phyloP scores from a whole-genome alignment of 78 protist species.

The Dictyostelium intermedium region DNA sequence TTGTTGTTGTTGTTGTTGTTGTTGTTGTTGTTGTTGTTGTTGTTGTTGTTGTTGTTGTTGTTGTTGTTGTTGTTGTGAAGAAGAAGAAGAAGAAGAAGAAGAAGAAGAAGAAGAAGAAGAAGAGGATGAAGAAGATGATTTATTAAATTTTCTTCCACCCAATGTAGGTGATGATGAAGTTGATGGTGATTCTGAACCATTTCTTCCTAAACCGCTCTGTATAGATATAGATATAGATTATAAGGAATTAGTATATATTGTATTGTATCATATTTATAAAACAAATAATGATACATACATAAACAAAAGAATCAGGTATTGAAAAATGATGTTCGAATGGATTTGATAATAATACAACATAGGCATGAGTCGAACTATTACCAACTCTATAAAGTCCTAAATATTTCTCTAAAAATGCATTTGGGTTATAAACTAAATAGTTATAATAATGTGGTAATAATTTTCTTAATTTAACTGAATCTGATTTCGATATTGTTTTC shows the following conservation, averaged over 20 bases:
- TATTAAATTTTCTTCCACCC: not conserved
- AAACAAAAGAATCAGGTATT: conserved; percentile 5
- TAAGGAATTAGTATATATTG: not conserved
- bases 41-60: too few species aligned
- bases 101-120: not conserved
- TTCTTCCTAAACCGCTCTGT: not conserved
- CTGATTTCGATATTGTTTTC: conserved; percentile 56
- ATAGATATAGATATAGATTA: too few species aligned
- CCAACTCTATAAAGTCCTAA: conserved; percentile 69
- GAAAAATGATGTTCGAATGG: not conserved
- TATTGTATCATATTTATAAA: too few species aligned
- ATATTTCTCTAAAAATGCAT: conserved; percentile 33
- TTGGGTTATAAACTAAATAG: conserved; percentile 50
- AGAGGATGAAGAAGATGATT: not conserved
- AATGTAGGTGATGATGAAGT: conserved; percentile 4
- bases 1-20: too few species aligned
- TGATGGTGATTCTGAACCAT: not conserved
- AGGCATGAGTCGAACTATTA: conserved; percentile 22
- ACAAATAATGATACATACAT: conserved; percentile 5
- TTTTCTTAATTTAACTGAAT: conserved; percentile 60
- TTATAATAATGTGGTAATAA: conserved; percentile 64
- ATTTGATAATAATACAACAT: conserved; percentile 71
- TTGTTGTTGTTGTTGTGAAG: too few species aligned
- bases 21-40: too few species aligned
- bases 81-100: not conserved